Conservation (phyloP, 306 rosid species). For the Mimosa pudica region DNA sequence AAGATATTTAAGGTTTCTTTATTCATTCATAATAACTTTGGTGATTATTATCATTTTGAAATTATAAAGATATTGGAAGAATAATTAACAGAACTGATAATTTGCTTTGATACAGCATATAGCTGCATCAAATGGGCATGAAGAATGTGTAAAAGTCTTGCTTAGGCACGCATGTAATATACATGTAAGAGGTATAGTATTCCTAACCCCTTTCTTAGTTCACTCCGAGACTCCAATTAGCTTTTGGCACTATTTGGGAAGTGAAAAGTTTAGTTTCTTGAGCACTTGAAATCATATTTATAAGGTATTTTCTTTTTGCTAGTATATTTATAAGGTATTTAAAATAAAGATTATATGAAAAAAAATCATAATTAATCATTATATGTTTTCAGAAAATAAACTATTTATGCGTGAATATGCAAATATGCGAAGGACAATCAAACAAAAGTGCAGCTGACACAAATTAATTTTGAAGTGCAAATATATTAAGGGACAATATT, state of each 20-base stretch:
- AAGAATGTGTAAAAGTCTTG: slow-evolving; percentile 70
- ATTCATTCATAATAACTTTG: background rate
- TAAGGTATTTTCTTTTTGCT: background rate
- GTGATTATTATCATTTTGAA: background rate
- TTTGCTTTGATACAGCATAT: slow-evolving; percentile 57
- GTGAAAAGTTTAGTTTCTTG: background rate
- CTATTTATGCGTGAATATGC: no score
- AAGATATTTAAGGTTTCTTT: background rate
- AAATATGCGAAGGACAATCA: no score
- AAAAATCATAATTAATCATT: background rate
- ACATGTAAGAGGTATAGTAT: slow-evolving; percentile 57
- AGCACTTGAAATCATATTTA: background rate
- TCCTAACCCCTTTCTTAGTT: slow-evolving; percentile 9
- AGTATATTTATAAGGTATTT: background rate
- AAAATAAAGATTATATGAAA: background rate
- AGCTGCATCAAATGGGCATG: slow-evolving; percentile 81
- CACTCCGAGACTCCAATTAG: background rate
- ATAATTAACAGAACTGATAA: slow-evolving; percentile 29
- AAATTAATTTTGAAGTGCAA: no score
- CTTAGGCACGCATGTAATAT: slow-evolving; percentile 66
- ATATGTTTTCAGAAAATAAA: background rate
- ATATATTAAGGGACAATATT: no score
- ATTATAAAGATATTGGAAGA: background rate
- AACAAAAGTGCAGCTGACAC: no score
- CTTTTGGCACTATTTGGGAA: background rate